These are phyloP conservation scores for Lepiota venenata DNA, from an alignment of 768 basidiomycete genomes.

Conservation along the genomic window DNA sequence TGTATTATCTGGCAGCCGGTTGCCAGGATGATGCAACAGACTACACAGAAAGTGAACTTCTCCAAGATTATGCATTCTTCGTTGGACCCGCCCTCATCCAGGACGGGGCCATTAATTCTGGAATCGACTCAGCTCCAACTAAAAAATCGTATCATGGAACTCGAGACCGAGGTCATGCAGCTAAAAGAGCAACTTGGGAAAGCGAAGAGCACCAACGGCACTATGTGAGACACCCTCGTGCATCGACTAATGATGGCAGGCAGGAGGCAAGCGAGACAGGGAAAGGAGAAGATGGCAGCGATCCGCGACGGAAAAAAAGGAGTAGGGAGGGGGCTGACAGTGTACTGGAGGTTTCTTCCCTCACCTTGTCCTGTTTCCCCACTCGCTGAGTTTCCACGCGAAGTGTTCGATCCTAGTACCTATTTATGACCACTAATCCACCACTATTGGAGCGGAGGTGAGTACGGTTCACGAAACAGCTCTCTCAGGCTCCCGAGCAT, in stretches of 20 bases:
- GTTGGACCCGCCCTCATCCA: constrained; percentile 38
- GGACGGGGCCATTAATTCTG: constrained; percentile 12
- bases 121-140: constrained; percentile 29
- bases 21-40: constrained; percentile 28
- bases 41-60: constrained; percentile 54
- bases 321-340: constrained; percentile 21
- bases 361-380: too few species aligned
- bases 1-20: too few species aligned
- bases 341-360: neutral
- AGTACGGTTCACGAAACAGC: too few species aligned
- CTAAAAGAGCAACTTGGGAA: constrained; percentile 70
- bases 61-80: constrained; percentile 66
- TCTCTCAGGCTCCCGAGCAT: too few species aligned
- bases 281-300: constrained; percentile 15
- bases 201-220: constrained; percentile 89
- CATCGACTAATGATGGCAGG: constrained; percentile 39
- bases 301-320: constrained; percentile 18
- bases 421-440: too few species aligned
- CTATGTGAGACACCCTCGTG: constrained; percentile 89
- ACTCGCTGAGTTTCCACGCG: too few species aligned
- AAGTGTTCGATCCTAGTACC: too few species aligned
- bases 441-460: too few species aligned
- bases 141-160: constrained; percentile 58
- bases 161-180: constrained; percentile 68
- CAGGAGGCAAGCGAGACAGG: constrained; percentile 16